phyloP scores from a whole-genome alignment of 345 rosid genomes.

The rapeseed (Brassica napus) region Da-Ae NC_063443.1:10366501-10367000 shows the following conservation, averaged over 20 bases:
- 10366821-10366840: constrained; percentile 74
- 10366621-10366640: constrained; percentile 7
- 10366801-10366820: constrained; percentile 90
- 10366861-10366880: constrained; percentile 90
- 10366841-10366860: constrained; percentile 73
- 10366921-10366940: background rate
- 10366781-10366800: constrained; percentile 75
- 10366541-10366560: constrained; percentile 40
- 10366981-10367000: constrained; percentile 3
- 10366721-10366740: background rate
- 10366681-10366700: background rate
- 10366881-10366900: constrained; percentile 39
- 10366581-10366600: background rate
- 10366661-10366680: constrained; percentile 4
- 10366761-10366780: constrained; percentile 63
- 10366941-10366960: constrained; percentile 13
- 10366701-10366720: constrained; percentile 1
- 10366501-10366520: constrained; percentile 86
- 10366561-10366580: background rate
- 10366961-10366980: background rate
- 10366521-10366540: constrained; percentile 94
- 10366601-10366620: constrained; percentile 4
- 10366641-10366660: background rate
- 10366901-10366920: background rate
- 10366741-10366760: constrained; percentile 6